phyloP scores from a whole-genome alignment of 345 rosid genomes.

The Rhodamnia rubescens region DNA sequence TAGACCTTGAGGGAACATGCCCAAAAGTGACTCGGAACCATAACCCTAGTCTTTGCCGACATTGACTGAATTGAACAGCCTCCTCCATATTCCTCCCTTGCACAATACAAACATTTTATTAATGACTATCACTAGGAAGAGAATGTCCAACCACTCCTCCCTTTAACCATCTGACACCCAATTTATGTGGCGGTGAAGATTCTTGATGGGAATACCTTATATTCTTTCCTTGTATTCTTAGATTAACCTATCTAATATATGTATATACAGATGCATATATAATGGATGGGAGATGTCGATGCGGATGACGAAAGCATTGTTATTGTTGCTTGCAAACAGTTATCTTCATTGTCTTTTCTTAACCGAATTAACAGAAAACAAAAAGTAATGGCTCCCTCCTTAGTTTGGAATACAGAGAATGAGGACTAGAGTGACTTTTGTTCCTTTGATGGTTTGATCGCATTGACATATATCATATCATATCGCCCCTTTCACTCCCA shows the following conservation, averaged over 20 bases:
- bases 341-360: not conserved
- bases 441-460: not conserved
- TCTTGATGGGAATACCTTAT: not conserved
- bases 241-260: not conserved
- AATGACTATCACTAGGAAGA: not conserved
- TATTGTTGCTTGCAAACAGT: not conserved
- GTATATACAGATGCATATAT: not conserved
- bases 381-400: not conserved
- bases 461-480: not conserved
- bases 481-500: not conserved
- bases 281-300: not conserved
- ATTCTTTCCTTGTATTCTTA: not conserved
- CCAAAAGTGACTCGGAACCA: not conserved
- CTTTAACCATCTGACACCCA: not conserved
- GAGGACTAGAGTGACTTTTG: not conserved
- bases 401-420: not conserved
- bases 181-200: not conserved
- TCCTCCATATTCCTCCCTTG: not conserved
- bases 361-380: conserved; percentile 4
- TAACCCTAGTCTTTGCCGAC: not conserved
- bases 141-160: not conserved
- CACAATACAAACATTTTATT: not conserved
- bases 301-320: not conserved
- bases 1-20: not conserved
- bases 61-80: not conserved